These are phyloP conservation scores for Candida michaelii DNA, from an alignment of 805 yeast genomes.

Conservation along the genomic window DNA sequence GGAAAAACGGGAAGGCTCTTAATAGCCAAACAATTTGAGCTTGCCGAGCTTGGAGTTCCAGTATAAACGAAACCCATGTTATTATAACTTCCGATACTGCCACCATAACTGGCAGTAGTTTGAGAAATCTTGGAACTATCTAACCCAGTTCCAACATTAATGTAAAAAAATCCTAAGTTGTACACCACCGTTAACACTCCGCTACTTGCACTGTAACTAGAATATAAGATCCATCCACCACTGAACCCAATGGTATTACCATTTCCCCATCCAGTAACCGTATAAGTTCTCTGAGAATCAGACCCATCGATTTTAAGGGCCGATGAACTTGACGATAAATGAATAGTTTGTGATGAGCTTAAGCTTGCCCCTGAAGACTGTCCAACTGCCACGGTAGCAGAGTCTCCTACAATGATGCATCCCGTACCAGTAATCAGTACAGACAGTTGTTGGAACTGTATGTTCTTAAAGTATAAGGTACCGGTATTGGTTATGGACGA, in stretches of 20 bases:
- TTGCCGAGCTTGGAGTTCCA: constrained; percentile 5
- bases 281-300: constrained; percentile 17
- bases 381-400: constrained; percentile 13
- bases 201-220: background rate
- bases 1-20: constrained; percentile 16
- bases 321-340: constrained; percentile 10
- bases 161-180: background rate
- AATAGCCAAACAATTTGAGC: constrained; percentile 16
- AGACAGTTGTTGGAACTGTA: constrained; percentile 17
- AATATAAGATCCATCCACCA: constrained; percentile 1
- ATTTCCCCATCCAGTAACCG: constrained; percentile 26
- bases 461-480: constrained; percentile 24
- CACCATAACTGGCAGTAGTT: constrained; percentile 6
- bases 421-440: constrained; percentile 19
- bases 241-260: constrained; percentile 24
- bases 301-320: constrained; percentile 16
- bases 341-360: background rate
- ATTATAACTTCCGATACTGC: constrained; percentile 12
- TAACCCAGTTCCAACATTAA: constrained; percentile 12
- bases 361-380: constrained; percentile 8
- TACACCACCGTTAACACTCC: constrained; percentile 1
- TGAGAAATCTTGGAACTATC: constrained; percentile 5
- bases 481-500: constrained; percentile 20
- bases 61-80: constrained; percentile 9
- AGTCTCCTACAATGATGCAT: constrained; percentile 17